Evolutionary conservation across 2,329 filamentous ascomycete genomes (phyloP).

Genomic region (Teratosphaeria viscida): DNA sequence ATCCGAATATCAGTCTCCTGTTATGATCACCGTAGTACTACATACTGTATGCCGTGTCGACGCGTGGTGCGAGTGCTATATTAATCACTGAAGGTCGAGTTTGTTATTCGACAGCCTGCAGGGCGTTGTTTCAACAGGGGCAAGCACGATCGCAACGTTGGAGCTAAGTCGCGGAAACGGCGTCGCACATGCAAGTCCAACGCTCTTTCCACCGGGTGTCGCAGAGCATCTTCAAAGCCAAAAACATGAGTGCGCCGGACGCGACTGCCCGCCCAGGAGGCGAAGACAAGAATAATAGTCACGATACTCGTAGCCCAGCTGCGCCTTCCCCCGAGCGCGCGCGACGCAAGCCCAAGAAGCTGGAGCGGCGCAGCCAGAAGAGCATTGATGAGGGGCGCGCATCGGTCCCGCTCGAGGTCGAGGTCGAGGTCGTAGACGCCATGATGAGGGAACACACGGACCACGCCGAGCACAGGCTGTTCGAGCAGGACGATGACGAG

Average conservation of each 20-base stretch:
- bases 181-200: background rate
- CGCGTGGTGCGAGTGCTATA: background rate
- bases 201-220: background rate
- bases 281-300: too few relatives aligned
- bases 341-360: slow-evolving; percentile 10
- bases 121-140: background rate
- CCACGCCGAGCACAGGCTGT: slow-evolving; percentile 5
- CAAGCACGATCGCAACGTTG: background rate
- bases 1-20: background rate
- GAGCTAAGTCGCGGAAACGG: background rate
- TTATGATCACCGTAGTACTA: too few relatives aligned
- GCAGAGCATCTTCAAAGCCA: background rate
- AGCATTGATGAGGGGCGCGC: slow-evolving; percentile 2
- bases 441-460: slow-evolving; percentile 25
- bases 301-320: background rate
- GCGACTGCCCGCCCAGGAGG: background rate
- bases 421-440: slow-evolving; percentile 16
- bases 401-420: background rate
- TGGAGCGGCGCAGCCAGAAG: slow-evolving; percentile 6
- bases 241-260: background rate
- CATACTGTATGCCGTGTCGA: background rate
- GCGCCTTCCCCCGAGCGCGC: background rate
- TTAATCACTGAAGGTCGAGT: background rate
- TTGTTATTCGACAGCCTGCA: background rate
- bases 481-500: slow-evolving; percentile 5